A percentile compares a stretch with the other conserved stretches of the same genome.
Evolutionary conservation across 768 basidiomycete species (phyloP).

Genomic region (Bullera alba): DNA sequence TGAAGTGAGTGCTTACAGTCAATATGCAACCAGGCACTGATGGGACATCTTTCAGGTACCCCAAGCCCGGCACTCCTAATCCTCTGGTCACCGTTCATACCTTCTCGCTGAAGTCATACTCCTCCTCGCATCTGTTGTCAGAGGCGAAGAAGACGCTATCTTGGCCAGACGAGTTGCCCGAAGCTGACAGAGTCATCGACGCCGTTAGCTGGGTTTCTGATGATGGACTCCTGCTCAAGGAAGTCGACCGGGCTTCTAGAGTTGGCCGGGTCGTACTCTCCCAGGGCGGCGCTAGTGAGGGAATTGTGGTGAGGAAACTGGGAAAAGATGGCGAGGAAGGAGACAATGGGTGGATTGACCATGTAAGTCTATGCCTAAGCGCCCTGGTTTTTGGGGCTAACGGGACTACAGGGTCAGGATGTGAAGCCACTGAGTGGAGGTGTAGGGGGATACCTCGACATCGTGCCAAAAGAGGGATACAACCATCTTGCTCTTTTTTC

Average conservation of each 20-base stretch:
- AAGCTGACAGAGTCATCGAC: conserved; percentile 62
- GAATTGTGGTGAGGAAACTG: conserved; percentile 62
- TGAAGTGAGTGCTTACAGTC: conserved; percentile 41
- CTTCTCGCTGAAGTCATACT: conserved; percentile 64
- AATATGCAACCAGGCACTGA: background rate
- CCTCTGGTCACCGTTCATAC: conserved; percentile 65
- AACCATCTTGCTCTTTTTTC: conserved; percentile 90
- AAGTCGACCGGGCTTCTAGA: conserved; percentile 76
- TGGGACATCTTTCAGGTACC: conserved; percentile 33
- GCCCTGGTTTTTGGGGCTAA: conserved; percentile 46
- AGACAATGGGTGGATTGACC: conserved; percentile 91
- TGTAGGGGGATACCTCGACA: conserved; percentile 73
- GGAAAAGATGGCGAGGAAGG: conserved; percentile 78
- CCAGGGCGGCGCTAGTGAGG: conserved; percentile 51
- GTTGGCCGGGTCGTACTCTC: conserved; percentile 75
- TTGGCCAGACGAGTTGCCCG: conserved; percentile 60
- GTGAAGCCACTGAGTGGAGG: conserved; percentile 28
- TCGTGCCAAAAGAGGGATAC: conserved; percentile 80
- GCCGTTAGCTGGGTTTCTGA: conserved; percentile 86
- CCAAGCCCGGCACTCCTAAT: conserved; percentile 54
- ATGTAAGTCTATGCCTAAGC: conserved; percentile 54
- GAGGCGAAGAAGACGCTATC: conserved; percentile 18
- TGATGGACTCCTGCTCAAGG: conserved; percentile 68
- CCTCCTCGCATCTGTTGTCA: conserved; percentile 20
- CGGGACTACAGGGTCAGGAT: conserved; percentile 45